A percentile compares a stretch with the other conserved stretches of the same genome.
Evolutionary conservation across 495 filamentous ascomycete genomes (phyloP).

Genomic region (Hyaloscypha finlandica): DNA sequence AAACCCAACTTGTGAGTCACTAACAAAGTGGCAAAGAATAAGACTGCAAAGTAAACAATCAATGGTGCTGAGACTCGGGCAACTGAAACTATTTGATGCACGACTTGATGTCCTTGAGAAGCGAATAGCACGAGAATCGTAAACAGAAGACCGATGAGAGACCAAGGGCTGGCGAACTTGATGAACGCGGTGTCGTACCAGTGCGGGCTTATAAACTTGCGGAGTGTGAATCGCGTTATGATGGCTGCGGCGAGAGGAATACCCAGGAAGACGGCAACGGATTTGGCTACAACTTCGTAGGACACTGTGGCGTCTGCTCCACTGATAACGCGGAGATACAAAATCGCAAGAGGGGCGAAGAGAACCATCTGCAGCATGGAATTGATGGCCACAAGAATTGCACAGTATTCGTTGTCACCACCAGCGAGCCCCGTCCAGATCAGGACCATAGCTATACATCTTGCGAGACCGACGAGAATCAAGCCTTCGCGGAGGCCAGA

Average conservation of each 20-base stretch:
- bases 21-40: slow-evolving; percentile 72
- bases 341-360: slow-evolving; percentile 76
- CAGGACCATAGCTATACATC: slow-evolving; percentile 86
- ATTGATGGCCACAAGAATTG: slow-evolving; percentile 87
- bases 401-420: slow-evolving; percentile 83
- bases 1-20: slow-evolving; percentile 64
- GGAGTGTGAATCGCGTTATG: slow-evolving; percentile 67
- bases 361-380: slow-evolving; percentile 85
- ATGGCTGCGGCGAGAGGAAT: slow-evolving; percentile 83
- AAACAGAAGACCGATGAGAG: slow-evolving; percentile 80
- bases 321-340: slow-evolving; percentile 76
- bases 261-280: slow-evolving; percentile 81
- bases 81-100: slow-evolving; percentile 82
- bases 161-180: slow-evolving; percentile 67
- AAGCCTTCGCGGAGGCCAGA: slow-evolving; percentile 67
- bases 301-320: slow-evolving; percentile 25
- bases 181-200: slow-evolving; percentile 74
- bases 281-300: slow-evolving; percentile 73
- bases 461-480: slow-evolving; percentile 74
- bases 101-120: slow-evolving; percentile 77
- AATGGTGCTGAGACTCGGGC: slow-evolving; percentile 78
- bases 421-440: slow-evolving; percentile 79
- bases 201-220: slow-evolving; percentile 48
- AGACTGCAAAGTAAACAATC: slow-evolving; percentile 73
- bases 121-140: slow-evolving; percentile 87